Conservation (phyloP, 2,329 filamentous ascomycete genomes). For the Alternaria angustiovoidea region DNA sequence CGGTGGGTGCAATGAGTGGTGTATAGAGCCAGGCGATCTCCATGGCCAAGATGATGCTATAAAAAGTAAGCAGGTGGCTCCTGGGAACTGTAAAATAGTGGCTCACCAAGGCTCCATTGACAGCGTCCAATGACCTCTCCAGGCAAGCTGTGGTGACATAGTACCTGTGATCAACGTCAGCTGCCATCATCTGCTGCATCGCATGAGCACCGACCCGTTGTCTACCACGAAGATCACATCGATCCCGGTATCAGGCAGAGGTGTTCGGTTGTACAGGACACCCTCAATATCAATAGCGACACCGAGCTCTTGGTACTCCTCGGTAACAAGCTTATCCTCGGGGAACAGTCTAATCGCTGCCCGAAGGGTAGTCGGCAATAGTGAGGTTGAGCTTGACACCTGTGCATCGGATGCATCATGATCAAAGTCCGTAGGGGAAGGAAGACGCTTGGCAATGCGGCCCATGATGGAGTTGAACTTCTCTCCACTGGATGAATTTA, state of each 20-base stretch:
- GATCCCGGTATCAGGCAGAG: slow-evolving; percentile 28
- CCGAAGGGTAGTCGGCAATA: slow-evolving; percentile 31
- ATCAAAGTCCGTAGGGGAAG: slow-evolving; percentile 22
- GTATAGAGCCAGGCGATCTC: slow-evolving; percentile 42
- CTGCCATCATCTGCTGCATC: neutral
- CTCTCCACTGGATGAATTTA: slow-evolving; percentile 18
- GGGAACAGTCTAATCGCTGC: slow-evolving; percentile 33
- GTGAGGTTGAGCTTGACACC: neutral
- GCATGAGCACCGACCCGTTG: slow-evolving; percentile 41
- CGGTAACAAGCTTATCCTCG: slow-evolving; percentile 29
- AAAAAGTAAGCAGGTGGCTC: slow-evolving; percentile 7
- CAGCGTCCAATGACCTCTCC: slow-evolving; percentile 26
- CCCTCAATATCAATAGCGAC: slow-evolving; percentile 45
- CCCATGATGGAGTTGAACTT: slow-evolving; percentile 24
- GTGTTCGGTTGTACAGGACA: slow-evolving; percentile 31
- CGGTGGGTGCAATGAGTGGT: slow-evolving; percentile 44
- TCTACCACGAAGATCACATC: slow-evolving; percentile 50
- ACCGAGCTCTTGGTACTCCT: slow-evolving; percentile 34
- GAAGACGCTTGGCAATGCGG: slow-evolving; percentile 26
- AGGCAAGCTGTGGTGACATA: slow-evolving; percentile 40
- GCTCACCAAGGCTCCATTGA: slow-evolving; percentile 24
- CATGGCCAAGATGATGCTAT: slow-evolving; percentile 23
- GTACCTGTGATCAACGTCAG: slow-evolving; percentile 29
- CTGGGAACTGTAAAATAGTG: neutral
- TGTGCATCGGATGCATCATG: slow-evolving; percentile 13